These are phyloP conservation scores for Phaseolus lunatus DNA, from an alignment of 306 rosid species.

Conservation along the genomic window DNA sequence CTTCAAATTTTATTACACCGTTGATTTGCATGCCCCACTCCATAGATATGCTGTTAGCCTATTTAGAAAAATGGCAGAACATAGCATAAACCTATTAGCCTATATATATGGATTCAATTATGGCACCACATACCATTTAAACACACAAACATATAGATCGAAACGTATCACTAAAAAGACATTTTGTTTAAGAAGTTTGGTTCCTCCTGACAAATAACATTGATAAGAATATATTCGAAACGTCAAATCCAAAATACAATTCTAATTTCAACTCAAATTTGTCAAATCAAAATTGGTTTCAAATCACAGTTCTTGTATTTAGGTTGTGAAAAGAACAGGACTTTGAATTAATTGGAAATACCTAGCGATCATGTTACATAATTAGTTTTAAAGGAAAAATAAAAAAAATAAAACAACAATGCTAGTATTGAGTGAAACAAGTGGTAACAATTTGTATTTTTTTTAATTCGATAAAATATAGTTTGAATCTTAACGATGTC, in stretches of 20 bases:
- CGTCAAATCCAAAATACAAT: background rate
- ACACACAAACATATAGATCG: background rate
- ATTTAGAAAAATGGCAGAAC: background rate
- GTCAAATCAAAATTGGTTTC: background rate
- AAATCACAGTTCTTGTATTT: background rate
- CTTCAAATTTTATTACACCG: background rate
- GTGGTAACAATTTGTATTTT: too few relatives aligned
- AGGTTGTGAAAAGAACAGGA: background rate
- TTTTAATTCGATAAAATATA: too few relatives aligned
- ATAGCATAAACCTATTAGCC: background rate
- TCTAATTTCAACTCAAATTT: too few relatives aligned
- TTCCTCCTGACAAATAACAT: background rate
- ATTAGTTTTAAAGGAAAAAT: too few relatives aligned
- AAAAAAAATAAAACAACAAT: too few relatives aligned
- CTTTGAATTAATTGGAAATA: too few relatives aligned
- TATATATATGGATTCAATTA: background rate
- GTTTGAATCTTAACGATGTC: too few relatives aligned
- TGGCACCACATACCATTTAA: background rate
- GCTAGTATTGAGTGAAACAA: too few relatives aligned
- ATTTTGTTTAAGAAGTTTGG: background rate
- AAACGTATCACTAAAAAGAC: background rate
- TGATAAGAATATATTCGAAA: background rate
- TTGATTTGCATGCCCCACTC: constrained; percentile 3
- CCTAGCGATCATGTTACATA: too few relatives aligned
- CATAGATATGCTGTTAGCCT: background rate